phyloP scores from a whole-genome alignment of 1,139 yeast genomes.

The Taphrina wiesneri region DNA sequence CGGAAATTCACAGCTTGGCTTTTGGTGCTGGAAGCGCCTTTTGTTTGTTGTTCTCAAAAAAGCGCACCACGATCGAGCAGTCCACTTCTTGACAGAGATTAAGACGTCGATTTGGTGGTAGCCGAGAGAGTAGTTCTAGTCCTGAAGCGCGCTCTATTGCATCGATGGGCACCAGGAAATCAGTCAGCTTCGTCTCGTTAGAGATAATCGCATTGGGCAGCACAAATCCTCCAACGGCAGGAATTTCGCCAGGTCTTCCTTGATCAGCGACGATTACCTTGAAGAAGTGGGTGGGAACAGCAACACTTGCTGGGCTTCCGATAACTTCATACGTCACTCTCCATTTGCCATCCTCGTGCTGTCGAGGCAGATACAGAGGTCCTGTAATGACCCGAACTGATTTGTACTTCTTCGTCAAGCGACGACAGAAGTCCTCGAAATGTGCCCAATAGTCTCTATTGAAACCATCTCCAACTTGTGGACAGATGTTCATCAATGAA shows the following conservation, averaged over 20 bases:
- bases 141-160: constrained; percentile 77
- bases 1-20: constrained; percentile 5
- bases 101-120: constrained; percentile 61
- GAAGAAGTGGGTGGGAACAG: constrained; percentile 97
- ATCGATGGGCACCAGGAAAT: constrained; percentile 83
- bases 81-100: constrained; percentile 76
- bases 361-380: constrained; percentile 83
- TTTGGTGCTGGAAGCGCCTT: constrained; percentile 50
- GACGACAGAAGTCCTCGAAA: constrained; percentile 82
- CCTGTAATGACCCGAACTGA: constrained; percentile 89
- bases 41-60: constrained; percentile 54
- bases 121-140: constrained; percentile 69
- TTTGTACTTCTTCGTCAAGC: constrained; percentile 66
- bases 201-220: constrained; percentile 78
- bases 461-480: constrained; percentile 97
- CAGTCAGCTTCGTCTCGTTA: constrained; percentile 67
- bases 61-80: constrained; percentile 82
- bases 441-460: constrained; percentile 98
- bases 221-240: constrained; percentile 89
- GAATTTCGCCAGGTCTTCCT: constrained; percentile 50
- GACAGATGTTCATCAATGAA: constrained; percentile 82
- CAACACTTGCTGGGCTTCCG: constrained; percentile 94
- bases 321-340: constrained; percentile 81
- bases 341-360: constrained; percentile 73
- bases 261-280: constrained; percentile 82